Base-by-base conservation (phyloP, 257 asterid genomes). In the Lavandula angustifolia region DNA sequence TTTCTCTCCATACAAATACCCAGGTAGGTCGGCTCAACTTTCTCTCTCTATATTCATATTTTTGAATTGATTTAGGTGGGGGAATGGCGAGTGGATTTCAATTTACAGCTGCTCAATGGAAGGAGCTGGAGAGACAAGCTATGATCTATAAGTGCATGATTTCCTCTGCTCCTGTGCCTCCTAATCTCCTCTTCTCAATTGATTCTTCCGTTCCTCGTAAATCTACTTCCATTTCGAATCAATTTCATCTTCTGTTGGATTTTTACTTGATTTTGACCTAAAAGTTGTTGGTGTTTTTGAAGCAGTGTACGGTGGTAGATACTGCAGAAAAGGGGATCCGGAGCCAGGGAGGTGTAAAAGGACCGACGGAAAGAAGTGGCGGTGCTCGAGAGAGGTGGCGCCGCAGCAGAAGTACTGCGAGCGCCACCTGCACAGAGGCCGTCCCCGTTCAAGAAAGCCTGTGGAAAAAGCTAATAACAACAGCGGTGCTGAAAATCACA, bases 361-460 rank as follows among this genome's bases (percentile, higher is more conserved):
- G 71, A 87, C 95, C 4, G 97, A 90, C 53, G 95, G 97, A 11
- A 90, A 87, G 77, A 89, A 89, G 77, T 89, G 96, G 96, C 75
- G 96, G 82, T 89, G 97, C 59, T 74, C 97, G 0, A 81, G 79
- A 72, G 88, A 82, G 37, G 97, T 84, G 70, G 90, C 92, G 41
- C 92, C 92, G 27, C 71, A 75, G 14, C 92, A 85, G 48, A 90
- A 85, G 66, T 87, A 87, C 78, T 90, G 96, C 16, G 97, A 90
- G 76, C 95, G 95, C 46, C 97, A 90, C 75, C 77, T 90, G 74
- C 88, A 84, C 59, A 70, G 90, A 76, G 92, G 88, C 71, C 85
- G 95, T n/a, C 90, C 92, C 68, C 96, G 97, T 90, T 90, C 97
- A 90, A 90, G 97, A 90, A 90, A 90, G 97, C 97, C 80, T 79